Percentiles rank a stretch among this genome's conserved stretches.
Conservation (phyloP, 1,139 yeast genomes). For the Candida sp. region DNA sequence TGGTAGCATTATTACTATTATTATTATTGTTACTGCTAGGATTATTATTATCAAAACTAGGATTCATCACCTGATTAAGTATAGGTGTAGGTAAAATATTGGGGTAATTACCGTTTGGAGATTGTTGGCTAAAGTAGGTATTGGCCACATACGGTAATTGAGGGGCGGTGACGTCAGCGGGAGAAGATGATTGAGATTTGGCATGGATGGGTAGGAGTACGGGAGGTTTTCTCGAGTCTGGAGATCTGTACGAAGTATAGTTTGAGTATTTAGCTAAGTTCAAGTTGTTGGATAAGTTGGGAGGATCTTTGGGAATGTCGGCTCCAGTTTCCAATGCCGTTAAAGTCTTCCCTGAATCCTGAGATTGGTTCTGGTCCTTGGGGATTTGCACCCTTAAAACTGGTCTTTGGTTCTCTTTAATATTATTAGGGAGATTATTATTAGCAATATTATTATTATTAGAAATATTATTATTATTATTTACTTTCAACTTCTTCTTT, state of each 20-base stretch:
- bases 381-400: slow-evolving; percentile 52
- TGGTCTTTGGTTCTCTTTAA: slow-evolving; percentile 25
- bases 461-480: slow-evolving; percentile 2
- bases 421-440: no score
- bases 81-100: slow-evolving; percentile 35
- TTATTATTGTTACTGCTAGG: slow-evolving; percentile 3
- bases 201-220: slow-evolving; percentile 38
- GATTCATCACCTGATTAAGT: slow-evolving; percentile 27
- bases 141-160: slow-evolving; percentile 19
- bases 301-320: background rate
- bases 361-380: slow-evolving; percentile 26
- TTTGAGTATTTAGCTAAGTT: slow-evolving; percentile 14
- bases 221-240: slow-evolving; percentile 35
- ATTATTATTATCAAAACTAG: slow-evolving; percentile 8
- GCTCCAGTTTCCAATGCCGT: slow-evolving; percentile 33
- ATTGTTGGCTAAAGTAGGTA: slow-evolving; percentile 21
- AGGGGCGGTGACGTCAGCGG: slow-evolving; percentile 41
- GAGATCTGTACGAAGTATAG: slow-evolving; percentile 32
- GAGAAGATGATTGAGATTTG: slow-evolving; percentile 44
- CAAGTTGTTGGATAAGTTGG: slow-evolving; percentile 2
- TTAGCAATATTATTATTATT: no score
- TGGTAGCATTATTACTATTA: slow-evolving; percentile 5
- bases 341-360: slow-evolving; percentile 23
- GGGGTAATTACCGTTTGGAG: slow-evolving; percentile 22
- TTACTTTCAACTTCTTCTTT: background rate